A percentile compares a stretch with the other conserved stretches of the same genome.
Conservation (phyloP, 2,329 filamentous ascomycete genomes). For the Ampelomyces quisqualis region DNA sequence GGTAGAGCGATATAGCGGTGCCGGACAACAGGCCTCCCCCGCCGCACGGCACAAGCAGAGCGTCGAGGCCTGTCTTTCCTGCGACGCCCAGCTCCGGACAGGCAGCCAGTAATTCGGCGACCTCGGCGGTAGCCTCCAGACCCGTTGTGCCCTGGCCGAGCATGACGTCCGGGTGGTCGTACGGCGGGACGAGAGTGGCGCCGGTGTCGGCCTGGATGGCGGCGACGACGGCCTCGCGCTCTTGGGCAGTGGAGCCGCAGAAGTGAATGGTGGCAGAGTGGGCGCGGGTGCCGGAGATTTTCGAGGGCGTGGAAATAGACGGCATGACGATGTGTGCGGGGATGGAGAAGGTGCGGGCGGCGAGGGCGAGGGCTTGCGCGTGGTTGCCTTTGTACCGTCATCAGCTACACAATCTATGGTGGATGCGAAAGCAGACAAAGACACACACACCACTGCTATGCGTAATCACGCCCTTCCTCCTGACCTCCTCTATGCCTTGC, state of each 20-base stretch:
- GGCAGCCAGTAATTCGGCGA: constrained; percentile 52
- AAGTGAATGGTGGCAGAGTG: constrained; percentile 80
- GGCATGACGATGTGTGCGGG: constrained; percentile 93
- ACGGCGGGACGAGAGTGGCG: constrained; percentile 80
- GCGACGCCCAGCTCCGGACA: constrained; percentile 15
- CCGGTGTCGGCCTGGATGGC: constrained; percentile 69
- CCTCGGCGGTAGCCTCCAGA: constrained; percentile 78
- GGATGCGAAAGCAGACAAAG: not conserved
- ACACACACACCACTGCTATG: constrained; percentile 73
- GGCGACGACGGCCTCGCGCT: constrained; percentile 77
- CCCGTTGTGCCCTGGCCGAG: constrained; percentile 90
- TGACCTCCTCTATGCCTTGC: constrained; percentile 39
- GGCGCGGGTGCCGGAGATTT: constrained; percentile 77
- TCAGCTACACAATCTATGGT: constrained; percentile 1
- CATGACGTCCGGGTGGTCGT: constrained; percentile 89
- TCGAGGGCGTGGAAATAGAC: constrained; percentile 75
- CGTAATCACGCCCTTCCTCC: constrained; percentile 75
- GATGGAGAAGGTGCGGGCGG: constrained; percentile 70
- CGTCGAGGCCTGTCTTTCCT: constrained; percentile 42
- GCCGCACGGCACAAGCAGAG: constrained; percentile 76
- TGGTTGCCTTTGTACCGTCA: constrained; percentile 71
- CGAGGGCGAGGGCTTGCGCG: constrained; percentile 86
- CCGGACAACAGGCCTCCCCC: constrained; percentile 88
- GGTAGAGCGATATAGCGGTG: constrained; percentile 72
- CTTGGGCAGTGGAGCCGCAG: constrained; percentile 74